Evolutionary conservation across 2,329 filamentous ascomycete species (phyloP).

Genomic region (Atkinsonella hypoxylon): DNA sequence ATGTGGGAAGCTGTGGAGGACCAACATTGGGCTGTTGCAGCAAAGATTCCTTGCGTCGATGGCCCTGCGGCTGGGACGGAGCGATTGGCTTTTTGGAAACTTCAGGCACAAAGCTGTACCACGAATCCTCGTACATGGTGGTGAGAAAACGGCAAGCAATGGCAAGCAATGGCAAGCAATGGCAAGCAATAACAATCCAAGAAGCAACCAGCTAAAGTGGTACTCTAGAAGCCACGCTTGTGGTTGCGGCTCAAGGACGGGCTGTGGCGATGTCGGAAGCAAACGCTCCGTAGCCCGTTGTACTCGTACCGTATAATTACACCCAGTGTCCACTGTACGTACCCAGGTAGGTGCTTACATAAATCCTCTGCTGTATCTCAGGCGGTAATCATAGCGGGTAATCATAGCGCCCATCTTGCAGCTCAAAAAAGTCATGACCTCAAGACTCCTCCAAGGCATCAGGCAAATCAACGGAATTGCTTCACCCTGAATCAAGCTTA

Average conservation of each 20-base stretch:
- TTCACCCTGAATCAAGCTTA: not conserved
- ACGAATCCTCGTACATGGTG: constrained; percentile 71
- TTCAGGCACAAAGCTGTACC: constrained; percentile 67
- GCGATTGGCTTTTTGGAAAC: constrained; percentile 37
- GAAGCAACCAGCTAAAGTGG: constrained; percentile 2
- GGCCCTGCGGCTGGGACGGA: constrained; percentile 34
- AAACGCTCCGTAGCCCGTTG: constrained; percentile 6
- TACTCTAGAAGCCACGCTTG: constrained; percentile 15
- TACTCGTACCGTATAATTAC: no score
- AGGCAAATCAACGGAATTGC: not conserved
- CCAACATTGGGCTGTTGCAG: constrained; percentile 54
- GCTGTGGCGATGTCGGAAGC: constrained; percentile 3
- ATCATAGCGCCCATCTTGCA: not conserved
- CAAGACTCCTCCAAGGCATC: not conserved
- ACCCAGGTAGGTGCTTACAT: no score
- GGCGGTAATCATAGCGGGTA: no score
- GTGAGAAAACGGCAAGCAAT: not conserved
- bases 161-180: not conserved
- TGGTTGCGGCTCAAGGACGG: not conserved
- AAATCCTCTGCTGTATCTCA: no score
- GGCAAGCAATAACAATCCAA: not conserved
- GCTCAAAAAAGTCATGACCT: constrained; percentile 1
- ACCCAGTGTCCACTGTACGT: no score
- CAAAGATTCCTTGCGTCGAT: constrained; percentile 57
- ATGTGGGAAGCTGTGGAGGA: constrained; percentile 10